Conservation (phyloP, 1,284 basidiomycete genomes). For the Peniophora sp. region DNA sequence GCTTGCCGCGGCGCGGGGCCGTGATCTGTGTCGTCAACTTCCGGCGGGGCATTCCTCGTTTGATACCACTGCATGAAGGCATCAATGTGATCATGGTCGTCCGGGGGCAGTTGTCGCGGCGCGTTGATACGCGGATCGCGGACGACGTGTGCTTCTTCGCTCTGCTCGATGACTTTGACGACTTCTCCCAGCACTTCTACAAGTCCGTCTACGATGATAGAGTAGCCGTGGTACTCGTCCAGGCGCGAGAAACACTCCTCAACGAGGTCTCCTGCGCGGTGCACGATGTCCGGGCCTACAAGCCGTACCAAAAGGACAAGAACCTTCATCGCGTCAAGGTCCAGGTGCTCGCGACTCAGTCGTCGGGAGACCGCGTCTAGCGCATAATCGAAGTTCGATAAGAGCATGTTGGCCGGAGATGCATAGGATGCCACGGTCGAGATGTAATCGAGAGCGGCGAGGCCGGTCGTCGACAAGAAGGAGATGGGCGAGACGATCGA, state of each 20-base stretch:
- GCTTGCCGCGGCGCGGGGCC: slow-evolving; percentile 53
- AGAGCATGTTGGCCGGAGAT: slow-evolving; percentile 72
- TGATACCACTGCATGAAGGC: slow-evolving; percentile 60
- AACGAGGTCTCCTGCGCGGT: slow-evolving; percentile 83
- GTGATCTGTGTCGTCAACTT: slow-evolving; percentile 37
- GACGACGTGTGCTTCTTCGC: slow-evolving; percentile 26
- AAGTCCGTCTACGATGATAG: slow-evolving; percentile 75
- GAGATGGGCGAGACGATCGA: slow-evolving; percentile 66
- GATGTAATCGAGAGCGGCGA: slow-evolving; percentile 63
- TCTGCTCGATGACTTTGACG: slow-evolving; percentile 58
- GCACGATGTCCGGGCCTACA: slow-evolving; percentile 78
- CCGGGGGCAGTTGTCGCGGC: slow-evolving; percentile 2
- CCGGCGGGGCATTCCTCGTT: slow-evolving; percentile 31
- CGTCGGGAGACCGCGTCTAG: slow-evolving; percentile 81
- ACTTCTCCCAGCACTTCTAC: slow-evolving; percentile 82
- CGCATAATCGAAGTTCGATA: slow-evolving; percentile 92
- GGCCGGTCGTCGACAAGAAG: slow-evolving; percentile 63
- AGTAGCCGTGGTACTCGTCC: slow-evolving; percentile 90
- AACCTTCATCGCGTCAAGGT: slow-evolving; percentile 73
- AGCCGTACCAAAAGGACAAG: slow-evolving; percentile 77
- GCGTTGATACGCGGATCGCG: slow-evolving; percentile 1
- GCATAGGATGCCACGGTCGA: slow-evolving; percentile 73
- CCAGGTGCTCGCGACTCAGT: slow-evolving; percentile 69
- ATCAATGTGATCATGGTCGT: slow-evolving; percentile 26
- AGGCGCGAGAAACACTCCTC: slow-evolving; percentile 93